Conservation (phyloP, 2,329 filamentous ascomycete genomes). For the Penicillium sp. region DNA sequence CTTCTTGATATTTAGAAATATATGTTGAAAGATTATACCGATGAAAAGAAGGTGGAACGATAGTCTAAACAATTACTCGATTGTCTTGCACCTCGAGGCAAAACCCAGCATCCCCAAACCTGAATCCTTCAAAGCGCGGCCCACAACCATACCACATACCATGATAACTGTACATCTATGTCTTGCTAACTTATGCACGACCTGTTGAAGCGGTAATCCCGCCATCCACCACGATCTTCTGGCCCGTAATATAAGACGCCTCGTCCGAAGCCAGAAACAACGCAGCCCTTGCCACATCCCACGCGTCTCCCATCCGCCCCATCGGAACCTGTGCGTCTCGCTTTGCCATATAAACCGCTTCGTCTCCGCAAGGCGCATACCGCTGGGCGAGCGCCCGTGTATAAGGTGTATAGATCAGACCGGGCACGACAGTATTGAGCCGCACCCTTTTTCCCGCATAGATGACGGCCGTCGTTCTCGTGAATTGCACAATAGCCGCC, state of each 20-base stretch:
- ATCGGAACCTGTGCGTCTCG: conserved; percentile 29
- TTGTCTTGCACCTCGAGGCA: too few relatives aligned
- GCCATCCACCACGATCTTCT: conserved; percentile 39
- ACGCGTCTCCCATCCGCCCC: conserved; percentile 34
- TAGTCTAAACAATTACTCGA: too few relatives aligned
- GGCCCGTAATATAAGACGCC: conserved; percentile 36
- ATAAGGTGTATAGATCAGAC: conserved; percentile 57
- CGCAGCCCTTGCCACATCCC: conserved; percentile 36
- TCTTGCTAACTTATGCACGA: too few relatives aligned
- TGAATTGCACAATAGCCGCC: conserved; percentile 53
- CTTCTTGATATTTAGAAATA: too few relatives aligned
- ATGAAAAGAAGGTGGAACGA: too few relatives aligned
- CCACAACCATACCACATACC: too few relatives aligned
- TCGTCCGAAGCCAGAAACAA: conserved; percentile 32
- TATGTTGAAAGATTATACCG: too few relatives aligned
- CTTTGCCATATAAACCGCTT: conserved; percentile 39
- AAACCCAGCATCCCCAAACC: too few relatives aligned
- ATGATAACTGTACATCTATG: too few relatives aligned
- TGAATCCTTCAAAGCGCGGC: too few relatives aligned
- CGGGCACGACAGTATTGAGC: conserved; percentile 56
- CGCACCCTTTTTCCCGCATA: conserved; percentile 37
- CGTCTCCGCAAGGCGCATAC: conserved; percentile 44
- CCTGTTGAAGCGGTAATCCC: conserved; percentile 20
- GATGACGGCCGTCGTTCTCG: conserved; percentile 51
- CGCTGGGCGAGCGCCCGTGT: conserved; percentile 47